Evolutionary conservation across 495 filamentous ascomycete species (phyloP).

Genomic region (Annulohypoxylon bovei): DNA sequence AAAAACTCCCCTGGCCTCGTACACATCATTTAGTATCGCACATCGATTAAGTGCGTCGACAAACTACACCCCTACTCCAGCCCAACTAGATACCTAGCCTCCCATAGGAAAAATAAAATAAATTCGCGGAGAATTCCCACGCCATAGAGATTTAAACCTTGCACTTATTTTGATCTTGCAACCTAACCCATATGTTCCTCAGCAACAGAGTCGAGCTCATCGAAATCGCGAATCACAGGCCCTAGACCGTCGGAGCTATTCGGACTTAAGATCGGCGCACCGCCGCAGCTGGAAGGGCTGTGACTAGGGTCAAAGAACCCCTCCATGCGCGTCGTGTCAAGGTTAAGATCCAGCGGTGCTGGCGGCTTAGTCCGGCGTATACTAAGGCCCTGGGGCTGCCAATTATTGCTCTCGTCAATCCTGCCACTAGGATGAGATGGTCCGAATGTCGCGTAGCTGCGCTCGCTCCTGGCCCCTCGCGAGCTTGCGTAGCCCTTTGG

Average conservation of each 20-base stretch:
- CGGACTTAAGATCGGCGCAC: slow-evolving; percentile 25
- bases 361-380: slow-evolving; percentile 29
- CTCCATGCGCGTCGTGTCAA: slow-evolving; percentile 30
- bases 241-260: slow-evolving; percentile 44
- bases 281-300: slow-evolving; percentile 42
- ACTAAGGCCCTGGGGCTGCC: slow-evolving; percentile 14
- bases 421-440: slow-evolving; percentile 18
- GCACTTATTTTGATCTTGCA: neutral
- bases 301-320: slow-evolving; percentile 43
- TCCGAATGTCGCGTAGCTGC: slow-evolving; percentile 37
- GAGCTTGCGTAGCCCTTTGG: slow-evolving; percentile 18
- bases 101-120: neutral
- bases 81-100: neutral
- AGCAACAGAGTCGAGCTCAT: slow-evolving; percentile 50
- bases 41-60: neutral
- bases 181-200: slow-evolving; percentile 23
- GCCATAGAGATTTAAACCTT: no score
- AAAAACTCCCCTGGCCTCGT: neutral
- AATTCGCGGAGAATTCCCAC: neutral
- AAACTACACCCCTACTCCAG: slow-evolving; percentile 4
- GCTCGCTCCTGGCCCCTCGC: slow-evolving; percentile 29
- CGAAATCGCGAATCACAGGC: slow-evolving; percentile 57
- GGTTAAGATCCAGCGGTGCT: slow-evolving; percentile 35
- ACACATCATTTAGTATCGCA: slow-evolving; percentile 10
- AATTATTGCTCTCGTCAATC: slow-evolving; percentile 29